Conservation (phyloP, 208 protist genomes). For the Trypanosoma platydactyli region DNA sequence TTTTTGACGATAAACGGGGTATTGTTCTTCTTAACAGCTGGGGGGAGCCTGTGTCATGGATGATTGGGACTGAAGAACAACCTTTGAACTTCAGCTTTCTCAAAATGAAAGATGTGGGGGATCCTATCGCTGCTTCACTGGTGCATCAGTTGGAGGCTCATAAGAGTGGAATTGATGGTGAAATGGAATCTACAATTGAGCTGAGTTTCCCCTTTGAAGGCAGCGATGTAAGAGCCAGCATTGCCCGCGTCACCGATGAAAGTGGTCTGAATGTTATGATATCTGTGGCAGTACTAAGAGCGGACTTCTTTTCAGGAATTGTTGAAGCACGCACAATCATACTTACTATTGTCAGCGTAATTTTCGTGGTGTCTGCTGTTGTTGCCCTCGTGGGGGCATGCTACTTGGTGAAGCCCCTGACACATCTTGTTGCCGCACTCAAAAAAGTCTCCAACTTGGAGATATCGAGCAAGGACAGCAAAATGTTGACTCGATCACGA, state of each 20-base stretch:
- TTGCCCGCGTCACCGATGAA: constrained; percentile 53
- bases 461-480: constrained; percentile 31
- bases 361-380: constrained; percentile 41
- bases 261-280: constrained; percentile 62
- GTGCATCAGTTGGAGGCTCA: constrained; percentile 28
- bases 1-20: constrained; percentile 41
- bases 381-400: constrained; percentile 48
- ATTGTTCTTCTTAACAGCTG: constrained; percentile 69
- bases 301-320: constrained; percentile 62
- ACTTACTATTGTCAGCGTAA: constrained; percentile 31
- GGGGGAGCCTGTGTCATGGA: constrained; percentile 33
- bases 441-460: constrained; percentile 53
- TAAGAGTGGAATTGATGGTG: constrained; percentile 25
- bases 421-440: constrained; percentile 52
- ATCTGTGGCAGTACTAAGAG: constrained; percentile 43
- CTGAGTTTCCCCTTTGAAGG: constrained; percentile 42
- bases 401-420: constrained; percentile 32
- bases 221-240: constrained; percentile 37
- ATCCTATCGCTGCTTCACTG: constrained; percentile 39
- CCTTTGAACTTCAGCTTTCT: constrained; percentile 2
- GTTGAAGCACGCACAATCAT: constrained; percentile 24
- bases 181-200: constrained; percentile 28
- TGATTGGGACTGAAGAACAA: constrained; percentile 2
- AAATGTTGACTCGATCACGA: constrained; percentile 13
- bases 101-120: constrained; percentile 39